Percentiles rank a stretch among this genome's conserved stretches.
Evolutionary conservation across 306 rosid genomes (phyloP).

Genomic region (Vigna trinervia): DNA sequence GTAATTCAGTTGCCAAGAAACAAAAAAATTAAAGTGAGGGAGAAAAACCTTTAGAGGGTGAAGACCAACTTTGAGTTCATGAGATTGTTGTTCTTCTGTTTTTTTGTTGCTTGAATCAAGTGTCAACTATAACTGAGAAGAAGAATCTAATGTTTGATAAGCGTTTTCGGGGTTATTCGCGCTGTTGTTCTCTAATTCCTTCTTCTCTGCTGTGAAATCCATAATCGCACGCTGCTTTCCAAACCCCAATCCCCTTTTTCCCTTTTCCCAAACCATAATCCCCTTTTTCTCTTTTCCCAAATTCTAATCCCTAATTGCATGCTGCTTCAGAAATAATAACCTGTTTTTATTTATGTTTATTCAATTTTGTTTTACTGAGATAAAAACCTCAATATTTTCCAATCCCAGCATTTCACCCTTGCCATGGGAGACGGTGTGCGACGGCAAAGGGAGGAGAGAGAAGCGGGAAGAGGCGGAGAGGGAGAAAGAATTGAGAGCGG

Average conservation of each 20-base stretch:
- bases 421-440: too few species aligned
- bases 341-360: not conserved
- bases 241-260: conserved; percentile 47
- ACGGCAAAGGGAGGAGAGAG: too few species aligned
- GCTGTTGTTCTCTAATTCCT: conserved; percentile 41
- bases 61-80: conserved; percentile 51
- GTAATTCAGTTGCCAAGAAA: not conserved
- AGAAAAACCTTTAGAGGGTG: conserved; percentile 14
- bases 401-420: too few species aligned
- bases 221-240: conserved; percentile 20
- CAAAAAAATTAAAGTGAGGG: not conserved
- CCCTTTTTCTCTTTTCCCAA: not conserved
- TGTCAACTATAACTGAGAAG: conserved; percentile 37
- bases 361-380: not conserved
- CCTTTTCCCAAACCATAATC: too few species aligned
- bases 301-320: too few species aligned
- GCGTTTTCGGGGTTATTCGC: conserved; percentile 28
- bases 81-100: conserved; percentile 51
- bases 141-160: conserved; percentile 32
- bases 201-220: conserved; percentile 47
- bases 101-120: conserved; percentile 44
- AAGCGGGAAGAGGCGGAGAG: too few species aligned
- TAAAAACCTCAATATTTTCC: not conserved
- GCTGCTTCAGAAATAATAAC: not conserved
- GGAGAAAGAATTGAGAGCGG: too few species aligned